Evolutionary conservation across 805 yeast genomes (phyloP).

Genomic region (Wickerhamomyces alni): DNA sequence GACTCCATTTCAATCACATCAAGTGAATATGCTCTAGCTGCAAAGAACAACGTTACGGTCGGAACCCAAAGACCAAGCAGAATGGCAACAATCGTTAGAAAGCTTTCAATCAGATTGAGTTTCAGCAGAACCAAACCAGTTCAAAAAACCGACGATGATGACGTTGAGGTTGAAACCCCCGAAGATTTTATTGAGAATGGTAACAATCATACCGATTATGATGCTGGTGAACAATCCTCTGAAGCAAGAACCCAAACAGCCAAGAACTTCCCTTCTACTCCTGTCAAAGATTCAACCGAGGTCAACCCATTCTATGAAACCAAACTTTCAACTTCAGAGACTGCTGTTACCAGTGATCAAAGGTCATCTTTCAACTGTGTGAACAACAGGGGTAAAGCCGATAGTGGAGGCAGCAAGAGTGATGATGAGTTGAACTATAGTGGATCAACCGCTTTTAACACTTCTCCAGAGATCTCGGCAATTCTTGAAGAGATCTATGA

Average conservation of each 20-base stretch:
- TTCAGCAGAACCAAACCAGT: no score
- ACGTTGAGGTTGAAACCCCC: no score
- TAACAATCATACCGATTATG: no score
- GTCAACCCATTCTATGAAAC: no score
- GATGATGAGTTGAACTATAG: neutral
- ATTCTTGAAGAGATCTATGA: neutral
- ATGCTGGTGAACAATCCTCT: no score
- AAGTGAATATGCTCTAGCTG: slow-evolving; percentile 4
- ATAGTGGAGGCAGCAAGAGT: neutral
- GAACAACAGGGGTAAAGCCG: neutral
- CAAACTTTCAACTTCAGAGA: no score
- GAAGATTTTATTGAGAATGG: no score
- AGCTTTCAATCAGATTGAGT: neutral
- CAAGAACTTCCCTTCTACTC: no score
- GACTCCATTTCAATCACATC: slow-evolving; percentile 9
- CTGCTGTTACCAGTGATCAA: no score
- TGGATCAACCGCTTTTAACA: neutral
- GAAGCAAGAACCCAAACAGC: no score
- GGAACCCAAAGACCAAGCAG: slow-evolving; percentile 1
- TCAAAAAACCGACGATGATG: neutral
- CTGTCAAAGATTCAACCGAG: no score
- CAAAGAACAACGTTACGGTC: slow-evolving; percentile 1
- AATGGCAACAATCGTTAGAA: slow-evolving; percentile 3
- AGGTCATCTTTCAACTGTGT: no score
- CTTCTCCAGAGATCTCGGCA: neutral